Evolutionary conservation across 768 basidiomycete genomes (phyloP).

Genomic region (Dentipellis sp.): DNA sequence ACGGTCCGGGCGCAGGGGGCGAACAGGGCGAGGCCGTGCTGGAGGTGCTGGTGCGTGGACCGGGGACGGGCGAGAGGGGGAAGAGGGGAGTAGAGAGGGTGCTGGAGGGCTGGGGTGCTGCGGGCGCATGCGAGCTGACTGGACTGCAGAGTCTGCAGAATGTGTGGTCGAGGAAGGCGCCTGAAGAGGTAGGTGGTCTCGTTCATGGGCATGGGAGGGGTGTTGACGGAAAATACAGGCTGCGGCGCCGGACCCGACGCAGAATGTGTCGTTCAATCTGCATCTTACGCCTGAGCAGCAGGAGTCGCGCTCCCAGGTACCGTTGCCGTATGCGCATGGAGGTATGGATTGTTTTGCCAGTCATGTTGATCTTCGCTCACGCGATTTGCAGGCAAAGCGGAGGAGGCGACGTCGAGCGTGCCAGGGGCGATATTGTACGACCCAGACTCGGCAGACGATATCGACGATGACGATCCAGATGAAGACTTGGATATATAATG

Average conservation of each 20-base stretch:
- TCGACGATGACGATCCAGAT: slow-evolving; percentile 94
- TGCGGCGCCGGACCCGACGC: slow-evolving; percentile 47
- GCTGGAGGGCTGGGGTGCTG: slow-evolving; percentile 50
- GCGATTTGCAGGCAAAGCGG: slow-evolving; percentile 27
- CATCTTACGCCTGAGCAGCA: slow-evolving; percentile 76
- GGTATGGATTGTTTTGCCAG: slow-evolving; percentile 33
- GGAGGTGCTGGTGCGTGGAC: slow-evolving; percentile 47
- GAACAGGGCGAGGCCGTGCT: slow-evolving; percentile 44
- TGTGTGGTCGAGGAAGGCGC: slow-evolving; percentile 31
- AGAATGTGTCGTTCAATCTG: slow-evolving; percentile 81
- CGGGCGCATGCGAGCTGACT: slow-evolving; percentile 35
- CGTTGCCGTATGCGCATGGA: slow-evolving; percentile 86
- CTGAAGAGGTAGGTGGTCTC: slow-evolving; percentile 9
- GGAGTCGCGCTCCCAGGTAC: slow-evolving; percentile 69
- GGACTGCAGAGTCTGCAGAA: slow-evolving; percentile 43
- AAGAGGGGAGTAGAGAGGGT: slow-evolving; percentile 49
- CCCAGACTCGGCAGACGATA: slow-evolving; percentile 88
- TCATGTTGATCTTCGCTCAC: not conserved
- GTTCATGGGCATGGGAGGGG: not conserved
- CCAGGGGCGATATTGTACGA: slow-evolving; percentile 70
- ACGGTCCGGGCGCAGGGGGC: slow-evolving; percentile 38
- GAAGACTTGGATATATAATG: slow-evolving; percentile 80
- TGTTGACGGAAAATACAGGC: slow-evolving; percentile 12
- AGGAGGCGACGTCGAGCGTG: slow-evolving; percentile 18
- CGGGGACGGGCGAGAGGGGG: slow-evolving; percentile 26